Evolutionary conservation across 768 basidiomycete genomes (phyloP).

Genomic region (Serendipita vermifera): DNA sequence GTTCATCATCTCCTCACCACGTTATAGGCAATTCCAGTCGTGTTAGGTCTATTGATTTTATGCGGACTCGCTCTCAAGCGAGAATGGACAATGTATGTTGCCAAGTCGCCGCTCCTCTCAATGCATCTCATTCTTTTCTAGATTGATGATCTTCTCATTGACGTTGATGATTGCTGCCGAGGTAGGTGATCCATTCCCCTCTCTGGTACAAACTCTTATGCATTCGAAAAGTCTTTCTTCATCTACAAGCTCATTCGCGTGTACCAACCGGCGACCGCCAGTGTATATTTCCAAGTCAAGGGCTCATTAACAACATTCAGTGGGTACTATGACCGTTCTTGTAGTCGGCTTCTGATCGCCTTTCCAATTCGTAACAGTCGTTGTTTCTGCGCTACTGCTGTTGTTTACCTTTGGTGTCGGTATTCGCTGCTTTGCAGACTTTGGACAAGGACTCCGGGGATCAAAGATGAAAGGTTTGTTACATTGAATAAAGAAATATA

Average conservation of each 20-base stretch:
- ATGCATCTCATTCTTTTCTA: slow-evolving; percentile 20
- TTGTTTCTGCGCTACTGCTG: slow-evolving; percentile 61
- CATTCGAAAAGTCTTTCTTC: slow-evolving; percentile 21
- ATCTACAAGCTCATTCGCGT: slow-evolving; percentile 81
- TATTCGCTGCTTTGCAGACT: slow-evolving; percentile 67
- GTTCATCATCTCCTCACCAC: neutral
- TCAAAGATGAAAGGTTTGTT: slow-evolving; percentile 64
- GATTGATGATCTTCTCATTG: slow-evolving; percentile 63
- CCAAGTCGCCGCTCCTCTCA: neutral
- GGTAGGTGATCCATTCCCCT: slow-evolving; percentile 25
- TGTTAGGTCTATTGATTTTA: slow-evolving; percentile 49
- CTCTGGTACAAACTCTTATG: neutral
- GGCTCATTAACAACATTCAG: slow-evolving; percentile 73
- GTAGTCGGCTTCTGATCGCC: neutral
- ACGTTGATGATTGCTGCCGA: slow-evolving; percentile 64
- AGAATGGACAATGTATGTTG: slow-evolving; percentile 61
- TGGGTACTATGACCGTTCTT: slow-evolving; percentile 26
- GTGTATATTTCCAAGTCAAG: slow-evolving; percentile 55
- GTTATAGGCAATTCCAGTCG: slow-evolving; percentile 56
- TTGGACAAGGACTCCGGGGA: slow-evolving; percentile 60
- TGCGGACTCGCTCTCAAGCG: slow-evolving; percentile 61
- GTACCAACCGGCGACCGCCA: slow-evolving; percentile 46
- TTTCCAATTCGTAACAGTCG: slow-evolving; percentile 33
- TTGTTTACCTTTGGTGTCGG: slow-evolving; percentile 65
- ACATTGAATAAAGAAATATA: neutral